These are phyloP conservation scores for Trichoderma sp. DNA, from an alignment of 2,329 filamentous ascomycete species.

Conservation along the genomic window DNA sequence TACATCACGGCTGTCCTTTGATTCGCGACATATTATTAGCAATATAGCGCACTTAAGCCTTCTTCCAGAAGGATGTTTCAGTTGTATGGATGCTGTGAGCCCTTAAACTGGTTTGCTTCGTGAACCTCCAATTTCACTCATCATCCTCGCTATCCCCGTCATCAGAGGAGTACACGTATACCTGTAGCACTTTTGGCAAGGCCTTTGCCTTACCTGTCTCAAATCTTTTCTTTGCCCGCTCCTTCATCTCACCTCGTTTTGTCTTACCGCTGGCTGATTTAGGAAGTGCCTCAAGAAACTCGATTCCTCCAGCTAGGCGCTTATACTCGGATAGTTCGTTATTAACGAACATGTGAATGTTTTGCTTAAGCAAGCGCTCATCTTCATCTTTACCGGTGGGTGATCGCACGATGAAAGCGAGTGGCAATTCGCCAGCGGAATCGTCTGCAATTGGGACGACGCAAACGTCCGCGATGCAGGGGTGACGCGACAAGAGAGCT, in stretches of 20 bases:
- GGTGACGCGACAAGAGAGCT: constrained; percentile 63
- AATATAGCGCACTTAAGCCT: neutral
- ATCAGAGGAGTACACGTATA: constrained; percentile 20
- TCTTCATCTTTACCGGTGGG: constrained; percentile 44
- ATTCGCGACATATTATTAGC: neutral
- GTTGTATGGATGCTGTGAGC: too few species aligned
- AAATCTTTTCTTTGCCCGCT: constrained; percentile 30
- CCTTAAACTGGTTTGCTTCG: neutral
- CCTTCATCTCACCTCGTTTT: constrained; percentile 49
- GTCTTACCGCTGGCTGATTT: constrained; percentile 62
- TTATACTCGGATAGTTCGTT: constrained; percentile 42
- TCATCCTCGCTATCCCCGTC: constrained; percentile 12
- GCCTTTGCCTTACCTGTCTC: constrained; percentile 12
- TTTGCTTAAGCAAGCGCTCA: constrained; percentile 49
- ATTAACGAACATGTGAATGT: constrained; percentile 49
- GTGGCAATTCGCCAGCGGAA: constrained; percentile 53
- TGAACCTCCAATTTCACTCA: neutral
- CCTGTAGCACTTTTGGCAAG: neutral
- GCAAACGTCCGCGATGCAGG: constrained; percentile 63
- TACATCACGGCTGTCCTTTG: neutral
- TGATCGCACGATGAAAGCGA: constrained; percentile 54
- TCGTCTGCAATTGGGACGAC: constrained; percentile 62
- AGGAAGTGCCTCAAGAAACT: constrained; percentile 55
- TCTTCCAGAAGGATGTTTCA: neutral
- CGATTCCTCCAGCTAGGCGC: constrained; percentile 48